Percentiles rank a stretch among this genome's conserved stretches.
Evolutionary conservation across 192 early-diverging fungal genomes (phyloP).

Genomic region (Coemansia reversa): DNA sequence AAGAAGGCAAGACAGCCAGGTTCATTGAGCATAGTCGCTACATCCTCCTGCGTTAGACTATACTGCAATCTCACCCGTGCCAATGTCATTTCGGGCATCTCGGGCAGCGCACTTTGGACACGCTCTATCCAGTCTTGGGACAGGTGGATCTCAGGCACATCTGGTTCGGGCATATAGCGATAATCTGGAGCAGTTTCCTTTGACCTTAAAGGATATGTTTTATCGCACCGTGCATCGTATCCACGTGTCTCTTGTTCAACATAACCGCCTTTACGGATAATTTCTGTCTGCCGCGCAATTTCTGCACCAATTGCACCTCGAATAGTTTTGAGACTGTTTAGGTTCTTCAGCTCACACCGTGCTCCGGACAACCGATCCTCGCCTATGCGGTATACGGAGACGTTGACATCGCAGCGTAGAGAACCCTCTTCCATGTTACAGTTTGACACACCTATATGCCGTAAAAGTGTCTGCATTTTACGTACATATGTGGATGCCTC

Average conservation of each 20-base stretch:
- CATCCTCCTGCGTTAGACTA: slow-evolving; percentile 58
- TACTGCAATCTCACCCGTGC: slow-evolving; percentile 62
- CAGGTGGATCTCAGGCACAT: slow-evolving; percentile 35
- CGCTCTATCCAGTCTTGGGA: slow-evolving; percentile 50
- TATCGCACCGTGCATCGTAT: slow-evolving; percentile 61
- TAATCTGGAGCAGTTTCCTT: slow-evolving; percentile 92
- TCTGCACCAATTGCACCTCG: slow-evolving; percentile 79
- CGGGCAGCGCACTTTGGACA: slow-evolving; percentile 59
- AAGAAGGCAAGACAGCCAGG: slow-evolving; percentile 73
- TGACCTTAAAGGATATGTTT: slow-evolving; percentile 68
- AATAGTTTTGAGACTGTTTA: slow-evolving; percentile 72
- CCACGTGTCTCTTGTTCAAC: slow-evolving; percentile 79
- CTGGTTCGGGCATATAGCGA: slow-evolving; percentile 82
- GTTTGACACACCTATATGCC: slow-evolving; percentile 68
- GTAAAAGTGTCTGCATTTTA: slow-evolving; percentile 73
- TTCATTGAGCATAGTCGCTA: slow-evolving; percentile 68
- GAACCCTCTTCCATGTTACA: slow-evolving; percentile 90
- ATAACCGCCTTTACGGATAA: slow-evolving; percentile 56
- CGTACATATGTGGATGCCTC: slow-evolving; percentile 76
- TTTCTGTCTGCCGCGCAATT: slow-evolving; percentile 67
- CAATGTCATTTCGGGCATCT: slow-evolving; percentile 68
- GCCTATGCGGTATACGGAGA: slow-evolving; percentile 67
- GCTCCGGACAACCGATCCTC: slow-evolving; percentile 58
- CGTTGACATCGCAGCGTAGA: slow-evolving; percentile 90
- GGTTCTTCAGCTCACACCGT: slow-evolving; percentile 77